Percentiles rank a stretch among this genome's conserved stretches.
Conservation (phyloP, 257 asterid genomes). For the Forsythia suspensa region DNA sequence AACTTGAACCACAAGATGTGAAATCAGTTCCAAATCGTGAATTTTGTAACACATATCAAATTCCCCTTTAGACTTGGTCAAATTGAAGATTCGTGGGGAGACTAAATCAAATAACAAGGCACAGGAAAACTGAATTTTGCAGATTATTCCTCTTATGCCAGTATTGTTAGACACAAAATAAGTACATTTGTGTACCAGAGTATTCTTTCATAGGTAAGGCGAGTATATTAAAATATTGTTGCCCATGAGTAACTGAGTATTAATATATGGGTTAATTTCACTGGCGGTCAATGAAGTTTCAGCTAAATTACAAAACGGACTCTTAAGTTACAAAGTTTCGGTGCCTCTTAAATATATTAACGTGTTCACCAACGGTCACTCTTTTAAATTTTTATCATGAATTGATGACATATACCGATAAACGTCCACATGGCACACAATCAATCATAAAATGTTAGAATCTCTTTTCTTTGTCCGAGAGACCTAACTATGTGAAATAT, state of each 20-base stretch:
- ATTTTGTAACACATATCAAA: not conserved
- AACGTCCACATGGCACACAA: no score
- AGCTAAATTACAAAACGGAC: no score
- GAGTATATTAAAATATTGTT: no score
- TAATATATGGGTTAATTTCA: no score
- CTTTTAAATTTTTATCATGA: no score
- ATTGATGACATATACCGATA: no score
- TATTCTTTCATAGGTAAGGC: not conserved
- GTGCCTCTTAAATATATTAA: no score
- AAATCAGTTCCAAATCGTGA: not conserved
- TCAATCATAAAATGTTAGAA: no score
- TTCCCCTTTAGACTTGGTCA: not conserved
- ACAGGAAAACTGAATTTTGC: not conserved
- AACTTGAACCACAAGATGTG: not conserved
- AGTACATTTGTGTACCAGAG: not conserved
- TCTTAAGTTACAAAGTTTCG: no score
- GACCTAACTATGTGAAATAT: not conserved
- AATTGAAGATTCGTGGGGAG: not conserved
- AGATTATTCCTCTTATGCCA: not conserved
- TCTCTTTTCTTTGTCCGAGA: not conserved
- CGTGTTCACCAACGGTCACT: no score
- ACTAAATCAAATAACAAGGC: not conserved
- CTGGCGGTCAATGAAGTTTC: no score
- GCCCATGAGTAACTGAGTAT: not conserved
- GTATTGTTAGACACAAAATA: not conserved